Conservation (phyloP, 371 early-diverging fungal species). For the Gilbertella persicaria region DNA sequence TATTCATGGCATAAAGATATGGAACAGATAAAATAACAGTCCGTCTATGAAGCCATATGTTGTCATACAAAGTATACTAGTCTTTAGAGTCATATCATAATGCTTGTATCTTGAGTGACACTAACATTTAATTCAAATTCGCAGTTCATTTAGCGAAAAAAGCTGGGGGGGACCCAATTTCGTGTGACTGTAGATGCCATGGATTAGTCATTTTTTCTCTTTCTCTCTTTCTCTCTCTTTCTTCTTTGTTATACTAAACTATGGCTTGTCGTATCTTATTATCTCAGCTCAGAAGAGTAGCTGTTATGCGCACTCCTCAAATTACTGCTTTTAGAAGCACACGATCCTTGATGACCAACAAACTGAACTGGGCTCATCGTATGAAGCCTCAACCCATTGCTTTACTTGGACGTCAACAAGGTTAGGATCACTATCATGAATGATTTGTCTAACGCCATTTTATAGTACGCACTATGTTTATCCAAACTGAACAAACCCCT, state of each 20-base stretch:
- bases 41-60: too few relatives aligned
- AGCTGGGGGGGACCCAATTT: too few relatives aligned
- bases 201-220: too few relatives aligned
- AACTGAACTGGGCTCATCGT: slow-evolving; percentile 9
- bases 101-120: too few relatives aligned
- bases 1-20: too few relatives aligned
- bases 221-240: slow-evolving; percentile 4
- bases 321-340: slow-evolving; percentile 1
- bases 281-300: slow-evolving; percentile 17
- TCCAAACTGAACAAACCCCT: slow-evolving; percentile 94
- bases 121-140: too few relatives aligned
- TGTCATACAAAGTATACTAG: too few relatives aligned
- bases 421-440: background rate
- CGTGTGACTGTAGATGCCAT: too few relatives aligned
- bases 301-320: slow-evolving; percentile 4
- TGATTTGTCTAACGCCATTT: too few relatives aligned
- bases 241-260: background rate
- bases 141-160: too few relatives aligned
- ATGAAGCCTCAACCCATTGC: slow-evolving; percentile 5
- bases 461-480: slow-evolving; percentile 88
- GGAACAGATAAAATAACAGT: too few relatives aligned
- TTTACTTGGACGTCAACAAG: slow-evolving; percentile 28
- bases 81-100: too few relatives aligned
- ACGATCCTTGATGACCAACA: slow-evolving; percentile 17
- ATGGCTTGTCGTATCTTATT: slow-evolving; percentile 17